phyloP scores from a whole-genome alignment of 768 basidiomycete species.

The Clitopilus hobsonii region DNA sequence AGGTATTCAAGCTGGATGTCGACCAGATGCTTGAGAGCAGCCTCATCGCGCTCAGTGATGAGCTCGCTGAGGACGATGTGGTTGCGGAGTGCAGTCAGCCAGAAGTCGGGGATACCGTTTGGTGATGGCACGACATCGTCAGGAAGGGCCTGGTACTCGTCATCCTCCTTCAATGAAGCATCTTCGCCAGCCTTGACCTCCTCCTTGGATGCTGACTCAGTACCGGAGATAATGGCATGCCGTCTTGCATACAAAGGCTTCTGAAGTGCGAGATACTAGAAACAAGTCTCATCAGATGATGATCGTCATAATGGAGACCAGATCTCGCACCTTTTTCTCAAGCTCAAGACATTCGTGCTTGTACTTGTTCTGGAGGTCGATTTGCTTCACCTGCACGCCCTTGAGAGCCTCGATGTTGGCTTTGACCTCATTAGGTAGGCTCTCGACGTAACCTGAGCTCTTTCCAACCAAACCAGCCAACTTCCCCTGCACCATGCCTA shows the following conservation, averaged over 20 bases:
- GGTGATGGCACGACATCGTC: constrained; percentile 40
- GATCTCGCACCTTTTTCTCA: constrained; percentile 79
- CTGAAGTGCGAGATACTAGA: constrained; percentile 69
- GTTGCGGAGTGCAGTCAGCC: constrained; percentile 94
- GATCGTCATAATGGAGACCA: constrained; percentile 6
- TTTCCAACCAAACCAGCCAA: constrained; percentile 83
- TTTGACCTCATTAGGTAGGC: constrained; percentile 75
- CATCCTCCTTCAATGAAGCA: constrained; percentile 71
- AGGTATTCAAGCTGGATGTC: constrained; percentile 84
- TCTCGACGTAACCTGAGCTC: constrained; percentile 94
- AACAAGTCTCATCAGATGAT: constrained; percentile 2
- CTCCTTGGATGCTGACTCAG: constrained; percentile 64
- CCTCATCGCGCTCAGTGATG: constrained; percentile 91
- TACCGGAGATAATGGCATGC: constrained; percentile 76
- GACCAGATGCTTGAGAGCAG: constrained; percentile 74
- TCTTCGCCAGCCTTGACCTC: constrained; percentile 82
- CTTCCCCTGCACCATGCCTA: constrained; percentile 85
- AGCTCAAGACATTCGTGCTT: constrained; percentile 93
- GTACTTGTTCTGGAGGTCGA: constrained; percentile 88
- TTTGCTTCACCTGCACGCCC: constrained; percentile 89
- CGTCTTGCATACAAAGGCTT: constrained; percentile 87
- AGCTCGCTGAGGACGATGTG: constrained; percentile 81
- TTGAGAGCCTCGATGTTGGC: constrained; percentile 87
- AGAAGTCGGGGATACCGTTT: constrained; percentile 86
- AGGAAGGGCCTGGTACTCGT: constrained; percentile 58